Percentiles rank a stretch among this genome's conserved stretches.
phyloP scores from a whole-genome alignment of 331 rosid genomes.

The Quercus lobata region DNA sequence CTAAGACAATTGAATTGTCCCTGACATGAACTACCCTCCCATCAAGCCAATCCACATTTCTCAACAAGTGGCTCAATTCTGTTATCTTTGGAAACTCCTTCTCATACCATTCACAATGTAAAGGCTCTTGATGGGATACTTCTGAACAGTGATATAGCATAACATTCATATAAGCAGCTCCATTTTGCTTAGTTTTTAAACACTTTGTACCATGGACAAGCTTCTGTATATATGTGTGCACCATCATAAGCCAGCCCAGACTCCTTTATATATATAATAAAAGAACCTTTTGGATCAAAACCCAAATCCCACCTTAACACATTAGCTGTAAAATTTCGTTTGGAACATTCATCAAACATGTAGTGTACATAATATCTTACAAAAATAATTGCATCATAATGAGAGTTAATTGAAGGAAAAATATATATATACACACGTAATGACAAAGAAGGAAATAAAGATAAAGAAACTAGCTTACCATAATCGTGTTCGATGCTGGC shows the following conservation, averaged over 20 bases:
- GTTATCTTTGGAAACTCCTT: slow-evolving; percentile 41
- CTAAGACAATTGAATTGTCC: slow-evolving; percentile 43
- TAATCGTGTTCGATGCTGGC: background rate
- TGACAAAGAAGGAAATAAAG: background rate
- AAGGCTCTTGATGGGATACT: slow-evolving; percentile 26
- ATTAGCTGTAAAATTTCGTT: background rate
- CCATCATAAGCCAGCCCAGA: background rate
- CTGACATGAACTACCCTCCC: slow-evolving; percentile 56
- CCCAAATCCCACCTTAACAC: background rate
- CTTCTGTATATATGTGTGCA: background rate
- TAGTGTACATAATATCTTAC: background rate
- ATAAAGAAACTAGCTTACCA: background rate
- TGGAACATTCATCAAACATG: background rate
- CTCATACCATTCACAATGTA: slow-evolving; percentile 42
- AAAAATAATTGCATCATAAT: background rate
- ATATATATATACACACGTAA: background rate
- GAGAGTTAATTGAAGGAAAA: background rate
- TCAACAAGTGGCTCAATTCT: slow-evolving; percentile 41
- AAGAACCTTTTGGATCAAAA: background rate
- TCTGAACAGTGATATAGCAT: slow-evolving; percentile 46
- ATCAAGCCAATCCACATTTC: slow-evolving; percentile 48
- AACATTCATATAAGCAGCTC: slow-evolving; percentile 28
- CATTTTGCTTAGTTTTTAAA: slow-evolving; percentile 18
- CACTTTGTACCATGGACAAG: slow-evolving; percentile 19
- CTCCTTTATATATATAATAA: background rate